Evolutionary conservation across 2,329 filamentous ascomycete genomes (phyloP), one percentile per base, ranked within the genome.

Genomic region (Penicillium vulpinum): DNA sequence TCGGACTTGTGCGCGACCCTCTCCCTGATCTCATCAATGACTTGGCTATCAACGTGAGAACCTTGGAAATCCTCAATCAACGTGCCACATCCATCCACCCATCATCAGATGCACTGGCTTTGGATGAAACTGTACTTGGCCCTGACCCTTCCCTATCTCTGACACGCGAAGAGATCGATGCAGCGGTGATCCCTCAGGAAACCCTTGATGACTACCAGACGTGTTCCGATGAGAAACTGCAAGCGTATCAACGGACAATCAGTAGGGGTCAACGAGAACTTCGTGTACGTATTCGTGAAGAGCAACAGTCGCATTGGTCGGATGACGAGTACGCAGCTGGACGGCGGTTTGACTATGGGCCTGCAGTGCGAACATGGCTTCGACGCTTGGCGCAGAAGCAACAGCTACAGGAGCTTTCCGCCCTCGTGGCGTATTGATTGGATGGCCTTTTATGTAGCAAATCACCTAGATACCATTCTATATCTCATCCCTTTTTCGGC

Each of bases 1-100:
- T 96, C 47, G 87, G 90, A 24, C 76, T 96, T 2, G 88, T 88
- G 60, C 83, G 84, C 56, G 88, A 88, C 56, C 87, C 90, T 0
- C 73, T 89, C 2, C 66, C 75, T 13, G 70, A 75, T 3, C 75
- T 86, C 11, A 70, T 77, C 28, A 62, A 70, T 18, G 62, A 78
- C 69, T 56, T 83, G 57, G 71, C 75, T 4, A 55, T 69, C 18
- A 83, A 81, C 46, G 72, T 83, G 46, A 78, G 75, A 59, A 70
- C 70, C n/a, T 59, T 83, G 18, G 66, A 73, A 31, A 61, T 64
- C 5, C 63, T 81, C 4, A 75, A 80, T 28, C 54, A 62, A 29
- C 66, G 60, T 11, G 51, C 75, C 16, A 26, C 44, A 7, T 51
- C 59, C 21, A 39, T 53, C 16, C 24, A 33, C 40, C 15, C 38